A percentile compares a stretch with the other conserved stretches of the same genome.
Conservation (phyloP, 148 eudicot species). For the Pouteria glomerata region DNA sequence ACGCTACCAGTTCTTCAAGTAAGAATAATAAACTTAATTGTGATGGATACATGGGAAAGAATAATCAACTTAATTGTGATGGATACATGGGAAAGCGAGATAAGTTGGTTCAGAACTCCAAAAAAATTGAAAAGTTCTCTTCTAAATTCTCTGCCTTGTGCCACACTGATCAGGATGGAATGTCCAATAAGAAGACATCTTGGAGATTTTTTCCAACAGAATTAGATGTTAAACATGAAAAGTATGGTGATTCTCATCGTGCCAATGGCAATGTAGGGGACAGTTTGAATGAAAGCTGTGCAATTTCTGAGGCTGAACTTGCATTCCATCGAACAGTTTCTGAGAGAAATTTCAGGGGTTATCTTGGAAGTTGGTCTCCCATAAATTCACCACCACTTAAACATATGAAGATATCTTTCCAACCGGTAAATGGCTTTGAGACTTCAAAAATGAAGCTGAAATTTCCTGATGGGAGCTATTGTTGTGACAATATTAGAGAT, state of each 20-base stretch:
- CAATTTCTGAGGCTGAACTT: slow-evolving; percentile 21
- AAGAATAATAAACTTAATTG: slow-evolving; percentile 11
- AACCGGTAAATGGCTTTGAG: slow-evolving; percentile 58
- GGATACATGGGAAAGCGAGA: slow-evolving; percentile 21
- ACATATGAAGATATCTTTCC: slow-evolving; percentile 91
- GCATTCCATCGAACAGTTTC: slow-evolving; percentile 18
- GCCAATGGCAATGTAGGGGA: slow-evolving; percentile 14
- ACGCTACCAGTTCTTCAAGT: slow-evolving; percentile 12
- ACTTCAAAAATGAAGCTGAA: slow-evolving; percentile 60
- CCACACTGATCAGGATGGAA: slow-evolving; percentile 22
- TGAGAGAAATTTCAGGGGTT: slow-evolving; percentile 29
- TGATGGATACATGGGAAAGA: no score
- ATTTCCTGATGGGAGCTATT: slow-evolving; percentile 62
- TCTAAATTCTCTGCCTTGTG: slow-evolving; percentile 18
- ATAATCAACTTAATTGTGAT: slow-evolving; percentile 13
- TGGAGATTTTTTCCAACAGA: slow-evolving; percentile 30
- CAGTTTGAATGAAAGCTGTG: slow-evolving; percentile 14
- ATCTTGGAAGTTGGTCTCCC: slow-evolving; percentile 30
- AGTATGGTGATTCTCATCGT: slow-evolving; percentile 16
- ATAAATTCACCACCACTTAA: slow-evolving; percentile 69
- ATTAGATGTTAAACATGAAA: slow-evolving; percentile 26
- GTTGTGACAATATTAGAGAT: slow-evolving; percentile 43
- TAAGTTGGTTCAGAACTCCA: slow-evolving; percentile 21
- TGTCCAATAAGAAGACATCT: slow-evolving; percentile 25
- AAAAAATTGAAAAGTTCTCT: slow-evolving; percentile 12